A percentile compares a stretch with the other conserved stretches of the same genome.
Evolutionary conservation across 129 eudicot genomes (phyloP).

Genomic region (Lactuca sativa): DNA sequence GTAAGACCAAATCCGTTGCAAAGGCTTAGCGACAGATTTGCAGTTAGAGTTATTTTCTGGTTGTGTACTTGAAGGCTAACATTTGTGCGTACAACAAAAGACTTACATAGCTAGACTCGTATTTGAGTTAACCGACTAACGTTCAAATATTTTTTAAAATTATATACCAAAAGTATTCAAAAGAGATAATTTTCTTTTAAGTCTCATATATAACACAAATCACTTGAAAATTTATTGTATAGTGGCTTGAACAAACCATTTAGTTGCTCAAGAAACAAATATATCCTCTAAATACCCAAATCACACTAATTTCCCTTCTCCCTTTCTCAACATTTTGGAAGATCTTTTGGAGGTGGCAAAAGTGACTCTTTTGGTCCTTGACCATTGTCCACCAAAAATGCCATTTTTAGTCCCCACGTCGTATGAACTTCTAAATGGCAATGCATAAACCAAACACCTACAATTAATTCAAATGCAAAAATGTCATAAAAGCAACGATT

Average conservation of each 20-base stretch:
- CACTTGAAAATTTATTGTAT: constrained; percentile 20
- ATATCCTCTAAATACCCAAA: constrained; percentile 16
- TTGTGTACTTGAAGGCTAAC: no score
- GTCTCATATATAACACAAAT: constrained; percentile 7
- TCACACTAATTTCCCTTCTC: constrained; percentile 6
- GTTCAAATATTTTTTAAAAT: background rate
- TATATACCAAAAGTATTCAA: background rate
- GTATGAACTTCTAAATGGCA: constrained; percentile 86
- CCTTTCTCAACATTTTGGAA: constrained; percentile 56
- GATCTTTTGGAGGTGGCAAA: constrained; percentile 83
- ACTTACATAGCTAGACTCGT: no score
- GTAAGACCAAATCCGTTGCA: background rate
- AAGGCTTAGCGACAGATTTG: no score
- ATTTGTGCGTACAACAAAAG: background rate
- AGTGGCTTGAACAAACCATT: constrained; percentile 33
- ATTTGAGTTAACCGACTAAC: background rate
- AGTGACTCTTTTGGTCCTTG: constrained; percentile 74
- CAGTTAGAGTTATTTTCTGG: no score
- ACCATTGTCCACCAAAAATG: constrained; percentile 79
- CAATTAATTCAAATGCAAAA: background rate
- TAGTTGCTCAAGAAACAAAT: constrained; percentile 41
- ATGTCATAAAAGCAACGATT: background rate
- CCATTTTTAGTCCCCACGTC: constrained; percentile 88
- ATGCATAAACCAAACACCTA: constrained; percentile 95
- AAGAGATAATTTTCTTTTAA: background rate